Evolutionary conservation across 2,329 filamentous ascomycete species (phyloP).

Genomic region (Mycosphaerelloides madeirae): DNA sequence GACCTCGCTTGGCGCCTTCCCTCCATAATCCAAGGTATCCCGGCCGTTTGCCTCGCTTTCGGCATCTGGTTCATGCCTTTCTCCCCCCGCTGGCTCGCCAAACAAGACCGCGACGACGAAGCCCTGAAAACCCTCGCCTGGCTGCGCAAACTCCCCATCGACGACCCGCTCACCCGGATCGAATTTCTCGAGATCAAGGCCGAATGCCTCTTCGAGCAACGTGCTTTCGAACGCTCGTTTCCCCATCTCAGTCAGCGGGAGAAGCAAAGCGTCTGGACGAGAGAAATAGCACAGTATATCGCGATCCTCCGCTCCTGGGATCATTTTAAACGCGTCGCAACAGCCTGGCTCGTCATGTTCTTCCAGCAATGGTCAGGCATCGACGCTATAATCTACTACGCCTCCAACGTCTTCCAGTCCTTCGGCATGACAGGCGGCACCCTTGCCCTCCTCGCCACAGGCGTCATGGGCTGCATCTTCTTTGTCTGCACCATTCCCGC

Average conservation of each 20-base stretch:
- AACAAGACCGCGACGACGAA: conserved; percentile 29
- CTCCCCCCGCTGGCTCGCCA: conserved; percentile 31
- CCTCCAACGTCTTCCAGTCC: conserved; percentile 33
- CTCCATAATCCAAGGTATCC: conserved; percentile 44
- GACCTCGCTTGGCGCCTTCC: conserved; percentile 48
- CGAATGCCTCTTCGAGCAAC: conserved; percentile 50
- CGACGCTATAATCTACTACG: conserved; percentile 45
- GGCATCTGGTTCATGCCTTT: conserved; percentile 32
- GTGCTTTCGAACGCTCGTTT: conserved; percentile 21
- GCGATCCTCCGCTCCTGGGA: conserved; percentile 20
- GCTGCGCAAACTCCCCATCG: conserved; percentile 38
- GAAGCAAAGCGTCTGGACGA: conserved; percentile 8
- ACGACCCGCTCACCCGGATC: conserved; percentile 47
- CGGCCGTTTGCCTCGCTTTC: conserved; percentile 26
- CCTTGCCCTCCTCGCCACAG: conserved; percentile 35
- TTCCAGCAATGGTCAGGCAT: conserved; percentile 46
- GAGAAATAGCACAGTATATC: conserved; percentile 14
- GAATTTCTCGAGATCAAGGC: conserved; percentile 52
- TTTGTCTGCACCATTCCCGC: conserved; percentile 38
- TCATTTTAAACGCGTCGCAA: conserved; percentile 41
- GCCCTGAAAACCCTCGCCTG: conserved; percentile 24
- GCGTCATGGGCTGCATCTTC: conserved; percentile 40
- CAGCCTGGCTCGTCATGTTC: conserved; percentile 50
- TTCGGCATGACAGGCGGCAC: conserved; percentile 35
- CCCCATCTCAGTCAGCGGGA: conserved; percentile 6